phyloP scores from a whole-genome alignment of 768 basidiomycete genomes.

The Collybia nuda region DNA sequence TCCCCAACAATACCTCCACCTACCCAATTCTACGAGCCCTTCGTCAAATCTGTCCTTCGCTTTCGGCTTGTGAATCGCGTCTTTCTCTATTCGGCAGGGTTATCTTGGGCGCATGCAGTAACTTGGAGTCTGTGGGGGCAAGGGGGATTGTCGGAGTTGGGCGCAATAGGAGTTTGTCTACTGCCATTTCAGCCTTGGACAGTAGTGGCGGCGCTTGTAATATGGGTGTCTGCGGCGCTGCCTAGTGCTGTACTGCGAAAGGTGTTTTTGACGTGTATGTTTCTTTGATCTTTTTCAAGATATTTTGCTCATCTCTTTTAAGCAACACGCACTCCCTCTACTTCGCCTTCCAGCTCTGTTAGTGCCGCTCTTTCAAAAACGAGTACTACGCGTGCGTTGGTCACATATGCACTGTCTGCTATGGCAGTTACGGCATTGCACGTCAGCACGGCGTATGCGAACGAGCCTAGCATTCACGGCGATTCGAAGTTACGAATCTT shows the following conservation, averaged over 20 bases:
- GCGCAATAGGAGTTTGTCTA: conserved; percentile 28
- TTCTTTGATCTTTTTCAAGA: not conserved
- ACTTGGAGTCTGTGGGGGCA: conserved; percentile 43
- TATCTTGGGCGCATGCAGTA: conserved; percentile 42
- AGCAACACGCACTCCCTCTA: conserved; percentile 48
- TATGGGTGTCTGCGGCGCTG: conserved; percentile 54
- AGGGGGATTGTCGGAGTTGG: conserved; percentile 32
- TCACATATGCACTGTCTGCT: conserved; percentile 49
- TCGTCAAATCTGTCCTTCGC: conserved; percentile 59
- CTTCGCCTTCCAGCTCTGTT: conserved; percentile 53
- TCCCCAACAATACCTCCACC: conserved; percentile 58
- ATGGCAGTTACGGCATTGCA: conserved; percentile 43
- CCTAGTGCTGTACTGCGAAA: conserved; percentile 63
- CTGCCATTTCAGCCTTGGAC: conserved; percentile 44
- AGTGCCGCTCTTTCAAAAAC: conserved; percentile 44
- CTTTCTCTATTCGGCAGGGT: conserved; percentile 48
- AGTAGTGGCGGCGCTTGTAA: conserved; percentile 34
- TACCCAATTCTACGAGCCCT: conserved; percentile 61
- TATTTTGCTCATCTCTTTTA: not conserved
- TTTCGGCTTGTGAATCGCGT: conserved; percentile 58
- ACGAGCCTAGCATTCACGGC: conserved; percentile 26
- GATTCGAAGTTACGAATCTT: conserved; percentile 54
- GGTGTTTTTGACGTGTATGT: conserved; percentile 57
- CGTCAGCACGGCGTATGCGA: conserved; percentile 31
- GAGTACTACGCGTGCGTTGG: conserved; percentile 42